Evolutionary conservation across 768 basidiomycete species (phyloP).

Genomic region (Lyophyllum semitale): DNA sequence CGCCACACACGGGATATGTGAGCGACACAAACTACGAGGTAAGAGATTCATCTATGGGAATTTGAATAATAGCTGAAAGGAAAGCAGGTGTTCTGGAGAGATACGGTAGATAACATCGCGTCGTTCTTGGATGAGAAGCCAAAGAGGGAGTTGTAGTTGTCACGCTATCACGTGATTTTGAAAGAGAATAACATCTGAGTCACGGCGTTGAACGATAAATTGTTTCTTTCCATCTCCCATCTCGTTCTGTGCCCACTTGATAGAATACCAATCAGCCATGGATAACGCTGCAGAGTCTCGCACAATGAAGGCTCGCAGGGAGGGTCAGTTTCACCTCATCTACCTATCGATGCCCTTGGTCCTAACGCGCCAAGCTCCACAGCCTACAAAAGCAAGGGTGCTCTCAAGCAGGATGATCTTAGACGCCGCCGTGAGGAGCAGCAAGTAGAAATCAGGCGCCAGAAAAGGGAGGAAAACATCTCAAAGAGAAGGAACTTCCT

Average conservation of each 20-base stretch:
- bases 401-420: slow-evolving; percentile 89
- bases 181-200: slow-evolving; percentile 29
- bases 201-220: slow-evolving; percentile 25
- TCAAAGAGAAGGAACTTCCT: slow-evolving; percentile 96
- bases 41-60: slow-evolving; percentile 7
- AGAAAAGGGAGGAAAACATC: slow-evolving; percentile 98
- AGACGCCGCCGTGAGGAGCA: slow-evolving; percentile 96
- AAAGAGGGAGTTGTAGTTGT: slow-evolving; percentile 9
- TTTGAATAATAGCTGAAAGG: slow-evolving; percentile 5
- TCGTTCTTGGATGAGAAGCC: slow-evolving; percentile 51
- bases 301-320: slow-evolving; percentile 74
- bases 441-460: slow-evolving; percentile 97
- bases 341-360: slow-evolving; percentile 29
- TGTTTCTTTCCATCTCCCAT: slow-evolving; percentile 32
- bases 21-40: slow-evolving; percentile 54
- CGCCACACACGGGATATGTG: slow-evolving; percentile 65
- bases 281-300: slow-evolving; percentile 55
- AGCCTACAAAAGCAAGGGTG: slow-evolving; percentile 93
- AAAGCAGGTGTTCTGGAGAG: slow-evolving; percentile 47
- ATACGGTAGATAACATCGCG: slow-evolving; percentile 61
- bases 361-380: slow-evolving; percentile 38
- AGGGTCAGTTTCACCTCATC: slow-evolving; percentile 47
- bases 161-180: slow-evolving; percentile 28
- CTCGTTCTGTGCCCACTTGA: slow-evolving; percentile 24
- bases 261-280: slow-evolving; percentile 32